A percentile compares a stretch with the other conserved stretches of the same genome.
Conservation (phyloP, 208 protist genomes). For the Trypanosoma grayi region DNA sequence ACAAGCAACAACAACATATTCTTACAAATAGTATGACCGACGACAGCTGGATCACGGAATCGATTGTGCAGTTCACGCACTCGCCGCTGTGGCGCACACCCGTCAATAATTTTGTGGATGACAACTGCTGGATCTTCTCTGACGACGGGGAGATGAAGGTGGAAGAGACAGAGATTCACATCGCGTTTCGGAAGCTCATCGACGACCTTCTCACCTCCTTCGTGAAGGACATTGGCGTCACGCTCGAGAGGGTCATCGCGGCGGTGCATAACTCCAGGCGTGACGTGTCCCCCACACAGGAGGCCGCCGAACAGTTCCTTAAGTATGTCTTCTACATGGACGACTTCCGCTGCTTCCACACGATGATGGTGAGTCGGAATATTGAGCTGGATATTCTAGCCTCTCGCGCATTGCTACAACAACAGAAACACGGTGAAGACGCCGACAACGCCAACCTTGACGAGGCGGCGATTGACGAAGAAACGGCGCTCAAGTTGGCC, state of each 20-base stretch:
- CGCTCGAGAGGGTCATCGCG: constrained; percentile 47
- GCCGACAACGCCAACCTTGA: constrained; percentile 19
- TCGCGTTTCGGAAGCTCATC: constrained; percentile 76
- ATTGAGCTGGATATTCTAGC: constrained; percentile 89
- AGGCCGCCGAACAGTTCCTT: constrained; percentile 48
- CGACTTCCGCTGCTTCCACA: constrained; percentile 87
- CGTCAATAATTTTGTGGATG: constrained; percentile 90
- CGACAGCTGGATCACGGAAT: constrained; percentile 76
- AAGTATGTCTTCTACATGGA: constrained; percentile 80
- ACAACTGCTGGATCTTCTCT: constrained; percentile 89
- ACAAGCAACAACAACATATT: neutral
- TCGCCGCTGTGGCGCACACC: constrained; percentile 84
- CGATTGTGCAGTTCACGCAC: constrained; percentile 78
- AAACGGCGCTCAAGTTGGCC: constrained; percentile 66
- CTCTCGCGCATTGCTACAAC: constrained; percentile 30
- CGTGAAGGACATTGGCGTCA: constrained; percentile 76
- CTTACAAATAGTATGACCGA: constrained; percentile 20
- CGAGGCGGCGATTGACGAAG: constrained; percentile 70
- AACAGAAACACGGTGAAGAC: neutral
- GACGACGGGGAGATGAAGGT: constrained; percentile 88
- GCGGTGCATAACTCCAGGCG: constrained; percentile 38
- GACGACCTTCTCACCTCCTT: constrained; percentile 82
- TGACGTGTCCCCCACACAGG: constrained; percentile 3
- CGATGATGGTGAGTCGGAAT: constrained; percentile 91
- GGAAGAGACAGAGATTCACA: constrained; percentile 83